Percentiles rank a stretch among this genome's conserved stretches.
Conservation (phyloP, 106 monocot species). For the Dioscorea alata region DNA sequence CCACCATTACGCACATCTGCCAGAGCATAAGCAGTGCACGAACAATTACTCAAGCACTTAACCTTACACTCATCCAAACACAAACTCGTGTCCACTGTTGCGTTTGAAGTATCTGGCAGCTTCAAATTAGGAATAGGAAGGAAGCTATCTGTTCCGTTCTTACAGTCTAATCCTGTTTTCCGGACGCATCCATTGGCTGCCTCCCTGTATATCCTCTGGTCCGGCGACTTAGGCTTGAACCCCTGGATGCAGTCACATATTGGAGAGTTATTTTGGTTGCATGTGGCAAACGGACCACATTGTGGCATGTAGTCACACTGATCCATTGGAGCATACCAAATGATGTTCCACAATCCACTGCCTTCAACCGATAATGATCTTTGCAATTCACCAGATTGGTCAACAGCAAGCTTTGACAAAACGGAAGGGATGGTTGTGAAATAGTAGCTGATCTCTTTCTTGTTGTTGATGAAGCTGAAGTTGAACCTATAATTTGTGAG, state of each 20-base stretch:
- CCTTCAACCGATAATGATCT: neutral
- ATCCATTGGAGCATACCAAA: conserved; percentile 11
- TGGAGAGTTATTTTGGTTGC: conserved; percentile 5
- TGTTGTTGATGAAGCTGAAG: neutral
- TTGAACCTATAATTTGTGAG: neutral
- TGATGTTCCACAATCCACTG: conserved; percentile 4
- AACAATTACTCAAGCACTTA: conserved; percentile 9
- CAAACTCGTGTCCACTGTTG: conserved; percentile 4
- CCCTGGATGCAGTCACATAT: conserved; percentile 21
- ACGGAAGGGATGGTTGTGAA: neutral
- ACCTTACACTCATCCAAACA: conserved; percentile 1
- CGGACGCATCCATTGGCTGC: conserved; percentile 18
- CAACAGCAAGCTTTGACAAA: neutral
- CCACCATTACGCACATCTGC: conserved; percentile 1
- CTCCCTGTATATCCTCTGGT: conserved; percentile 12
- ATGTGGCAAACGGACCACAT: conserved; percentile 24
- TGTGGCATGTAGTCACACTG: conserved; percentile 8
- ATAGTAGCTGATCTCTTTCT: neutral
- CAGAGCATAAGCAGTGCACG: conserved; percentile 12
- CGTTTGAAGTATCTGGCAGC: conserved; percentile 37
- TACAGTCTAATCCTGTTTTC: conserved; percentile 23
- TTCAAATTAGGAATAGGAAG: conserved; percentile 3
- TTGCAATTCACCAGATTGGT: neutral
- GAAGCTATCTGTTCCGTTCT: conserved; percentile 35
- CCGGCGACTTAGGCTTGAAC: conserved; percentile 11